Conservation (phyloP, 2,329 filamentous ascomycete genomes). For the Trichoderma pleuroti region DNA sequence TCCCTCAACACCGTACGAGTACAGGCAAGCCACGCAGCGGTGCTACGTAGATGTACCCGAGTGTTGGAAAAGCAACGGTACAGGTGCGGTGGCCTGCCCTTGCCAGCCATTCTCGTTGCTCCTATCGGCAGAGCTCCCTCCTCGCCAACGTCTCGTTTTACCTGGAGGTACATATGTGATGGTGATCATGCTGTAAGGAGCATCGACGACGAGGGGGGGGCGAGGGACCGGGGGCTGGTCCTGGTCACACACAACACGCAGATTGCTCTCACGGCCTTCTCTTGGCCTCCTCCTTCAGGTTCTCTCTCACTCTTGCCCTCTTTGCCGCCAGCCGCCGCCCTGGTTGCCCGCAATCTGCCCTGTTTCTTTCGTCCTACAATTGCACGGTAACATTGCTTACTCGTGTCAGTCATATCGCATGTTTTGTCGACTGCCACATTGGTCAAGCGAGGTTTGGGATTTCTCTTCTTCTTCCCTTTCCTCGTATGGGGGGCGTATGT, state of each 20-base stretch:
- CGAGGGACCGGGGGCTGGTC: not conserved
- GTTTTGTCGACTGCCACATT: not conserved
- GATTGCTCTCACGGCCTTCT: not conserved
- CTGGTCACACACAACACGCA: slow-evolving; percentile 1
- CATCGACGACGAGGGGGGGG: not conserved
- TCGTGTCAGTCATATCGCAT: not conserved
- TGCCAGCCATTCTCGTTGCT: slow-evolving; percentile 6
- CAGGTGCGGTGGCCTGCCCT: not conserved
- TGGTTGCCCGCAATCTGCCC: not conserved
- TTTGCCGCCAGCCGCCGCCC: not conserved
- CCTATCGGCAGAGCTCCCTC: slow-evolving; percentile 19
- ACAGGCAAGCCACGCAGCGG: not conserved
- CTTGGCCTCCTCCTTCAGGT: not conserved
- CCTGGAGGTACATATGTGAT: slow-evolving; percentile 13
- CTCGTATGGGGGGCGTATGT: not conserved
- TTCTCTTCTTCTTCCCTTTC: not conserved
- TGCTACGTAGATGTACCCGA: not conserved
- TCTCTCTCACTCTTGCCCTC: not conserved
- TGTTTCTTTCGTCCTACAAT: not conserved
- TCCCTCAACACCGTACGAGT: not conserved
- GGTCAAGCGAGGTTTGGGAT: not conserved
- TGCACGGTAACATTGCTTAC: not conserved
- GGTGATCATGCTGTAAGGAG: slow-evolving; percentile 19
- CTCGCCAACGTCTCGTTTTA: slow-evolving; percentile 6
- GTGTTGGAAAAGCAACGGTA: not conserved